Conservation (phyloP, 805 yeast genomes). For the Torulaspora delbrueckii region DNA sequence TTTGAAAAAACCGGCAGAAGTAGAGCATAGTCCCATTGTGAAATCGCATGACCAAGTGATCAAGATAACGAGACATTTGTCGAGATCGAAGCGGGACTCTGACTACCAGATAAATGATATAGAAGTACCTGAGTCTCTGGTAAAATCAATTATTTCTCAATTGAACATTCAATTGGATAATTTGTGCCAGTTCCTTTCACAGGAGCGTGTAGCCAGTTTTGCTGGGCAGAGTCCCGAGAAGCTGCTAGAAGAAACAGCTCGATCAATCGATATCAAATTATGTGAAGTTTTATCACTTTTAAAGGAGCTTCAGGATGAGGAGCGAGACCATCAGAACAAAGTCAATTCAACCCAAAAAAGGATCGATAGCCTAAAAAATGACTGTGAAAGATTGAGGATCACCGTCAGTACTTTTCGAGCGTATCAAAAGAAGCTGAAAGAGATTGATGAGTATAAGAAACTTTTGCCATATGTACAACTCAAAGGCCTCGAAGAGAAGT, state of each 20-base stretch:
- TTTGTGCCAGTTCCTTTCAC: conserved; percentile 90
- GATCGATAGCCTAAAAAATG: conserved; percentile 34
- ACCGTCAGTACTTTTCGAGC: conserved; percentile 47
- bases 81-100: conserved; percentile 42
- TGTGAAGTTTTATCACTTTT: conserved; percentile 53
- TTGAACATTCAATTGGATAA: conserved; percentile 84
- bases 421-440: conserved; percentile 43
- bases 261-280: conserved; percentile 68
- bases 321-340: conserved; percentile 39
- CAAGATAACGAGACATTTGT: conserved; percentile 42
- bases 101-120: conserved; percentile 48
- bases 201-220: conserved; percentile 90
- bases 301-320: conserved; percentile 45
- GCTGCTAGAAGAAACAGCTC: conserved; percentile 68
- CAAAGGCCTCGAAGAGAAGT: conserved; percentile 37
- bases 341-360: conserved; percentile 29
- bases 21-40: conserved; percentile 27
- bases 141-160: conserved; percentile 42
- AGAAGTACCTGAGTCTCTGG: conserved; percentile 39
- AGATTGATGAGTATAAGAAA: conserved; percentile 45
- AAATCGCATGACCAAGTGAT: conserved; percentile 27
- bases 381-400: conserved; percentile 40
- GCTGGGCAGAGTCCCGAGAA: conserved; percentile 75
- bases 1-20: conserved; percentile 28
- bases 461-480: conserved; percentile 47